Evolutionary conservation across 1,284 basidiomycete species (phyloP), one percentile per base, ranked within the genome.

Genomic region (Melanopsichium pennsylvanicum): DNA sequence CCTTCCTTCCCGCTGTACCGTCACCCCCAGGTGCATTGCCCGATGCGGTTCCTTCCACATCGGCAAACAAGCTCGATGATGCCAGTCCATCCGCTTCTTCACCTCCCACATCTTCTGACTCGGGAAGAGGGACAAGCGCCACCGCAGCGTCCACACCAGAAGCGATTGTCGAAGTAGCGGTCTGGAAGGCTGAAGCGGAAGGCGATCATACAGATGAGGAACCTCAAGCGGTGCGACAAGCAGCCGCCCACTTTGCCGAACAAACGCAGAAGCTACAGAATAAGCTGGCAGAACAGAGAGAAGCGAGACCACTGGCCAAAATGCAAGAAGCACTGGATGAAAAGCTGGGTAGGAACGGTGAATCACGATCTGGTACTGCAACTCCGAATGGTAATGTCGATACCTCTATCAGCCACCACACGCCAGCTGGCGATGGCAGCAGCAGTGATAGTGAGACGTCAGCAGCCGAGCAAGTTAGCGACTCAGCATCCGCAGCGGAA

Each of bases 301-400:
- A 92, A 74, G 88, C 90, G 58, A 85, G 94, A 31, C 93, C 93
- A 2, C 81, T 97, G 32, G 92, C 91, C 12, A 92, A 90, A 84
- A 88, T 89, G 81, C 92, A 95, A 80, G 89, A 92, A 76, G 72
- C 70, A 13, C 54, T 74, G 12, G 68, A 76, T 25, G 74, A 74
- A 39, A 88, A 89, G 74, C 83, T 91, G 35, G 85, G 87, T 59
- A 87, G 83, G 54, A 75, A 57, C 41, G 51, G 57, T 13, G 44
- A 41, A 5, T 52, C 57, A 31, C 49, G 42, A 22, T 51, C 59
- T n/a, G 46, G 49, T 3, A 58, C 55, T 16, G 38, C 56, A 11
- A 56, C 47, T 13, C 54, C 50, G 63, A 49, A 50, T 21, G 49
- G 54, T 4, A 29, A 40, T 31, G 42, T 31, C 1, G 39, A 34